Percentiles rank a stretch among this genome's conserved stretches.
phyloP scores from a whole-genome alignment of 805 yeast species.

The Kuraishia hungarica region DNA sequence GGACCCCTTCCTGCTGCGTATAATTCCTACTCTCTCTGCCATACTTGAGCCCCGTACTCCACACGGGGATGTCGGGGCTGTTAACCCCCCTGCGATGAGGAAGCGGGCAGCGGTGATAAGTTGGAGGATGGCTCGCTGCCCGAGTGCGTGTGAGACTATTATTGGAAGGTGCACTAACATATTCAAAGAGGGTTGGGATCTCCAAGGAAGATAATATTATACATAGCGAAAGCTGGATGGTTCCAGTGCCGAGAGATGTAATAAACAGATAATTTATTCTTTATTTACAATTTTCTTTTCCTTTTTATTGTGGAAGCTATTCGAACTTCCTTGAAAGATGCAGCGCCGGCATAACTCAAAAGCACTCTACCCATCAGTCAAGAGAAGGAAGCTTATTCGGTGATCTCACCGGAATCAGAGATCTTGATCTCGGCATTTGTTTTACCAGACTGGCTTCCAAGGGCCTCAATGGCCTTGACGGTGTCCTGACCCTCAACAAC shows the following conservation, averaged over 20 bases:
- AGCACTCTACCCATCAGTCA: neutral
- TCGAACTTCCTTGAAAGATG: neutral
- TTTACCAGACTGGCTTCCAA: conserved; percentile 12
- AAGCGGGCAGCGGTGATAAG: neutral
- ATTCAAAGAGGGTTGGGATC: too few relatives aligned
- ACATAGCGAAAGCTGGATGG: too few relatives aligned
- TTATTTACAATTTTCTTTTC: too few relatives aligned
- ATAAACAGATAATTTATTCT: too few relatives aligned
- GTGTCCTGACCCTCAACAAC: conserved; percentile 51
- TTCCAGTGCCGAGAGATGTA: too few relatives aligned
- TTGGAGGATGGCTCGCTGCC: neutral
- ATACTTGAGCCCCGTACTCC: neutral
- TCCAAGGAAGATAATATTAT: too few relatives aligned
- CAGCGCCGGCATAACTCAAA: neutral
- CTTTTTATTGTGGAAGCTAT: too few relatives aligned
- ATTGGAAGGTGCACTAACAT: neutral
- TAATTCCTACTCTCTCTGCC: neutral
- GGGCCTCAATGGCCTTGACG: conserved; percentile 20
- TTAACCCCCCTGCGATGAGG: neutral
- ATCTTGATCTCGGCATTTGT: conserved; percentile 13
- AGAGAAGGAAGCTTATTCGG: neutral
- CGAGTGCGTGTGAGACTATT: neutral
- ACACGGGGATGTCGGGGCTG: neutral
- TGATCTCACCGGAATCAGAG: conserved; percentile 22
- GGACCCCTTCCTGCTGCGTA: neutral